Base-by-base conservation (phyloP, 495 filamentous ascomycete species). In the Penicillium steckii region DNA sequence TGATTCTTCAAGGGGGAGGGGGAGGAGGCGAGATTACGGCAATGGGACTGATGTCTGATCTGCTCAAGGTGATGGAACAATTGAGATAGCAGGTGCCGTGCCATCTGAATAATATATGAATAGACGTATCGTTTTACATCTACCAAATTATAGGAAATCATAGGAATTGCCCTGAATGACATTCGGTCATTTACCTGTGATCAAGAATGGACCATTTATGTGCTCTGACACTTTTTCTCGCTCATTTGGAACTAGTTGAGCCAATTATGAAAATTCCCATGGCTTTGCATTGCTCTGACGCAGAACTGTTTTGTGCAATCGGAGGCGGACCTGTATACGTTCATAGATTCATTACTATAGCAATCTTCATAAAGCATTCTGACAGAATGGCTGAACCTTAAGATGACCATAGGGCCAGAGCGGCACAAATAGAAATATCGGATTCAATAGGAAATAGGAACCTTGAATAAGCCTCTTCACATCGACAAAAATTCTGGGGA, bases 1-100 rank as follows among this genome's bases (percentile, higher is more conserved):
- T 96, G 50, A 90, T 96, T 61, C 81, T 97, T 35, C 89, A 95
- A 74, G 93, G 93, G 30, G 91, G 90, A 30, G 92, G 91, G 30
- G 93, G 93, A 33, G 92, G 93, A 52, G 90, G 86, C 33, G 91
- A 95, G 19, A 89, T 96, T 18, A 97, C 93, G 8, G 93, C 93
- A 12, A 95, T 94, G 89, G 92, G 93, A 22, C 90, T 96, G 23
- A 87, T 88, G 25, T 83, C 80, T 27, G 92, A 97, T 77, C 66
- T 97, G 59, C 73, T 96, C 8, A 56, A 58, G 35, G 40, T 44
- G 5, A 55, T 58, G 13, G 48, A 56, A 23, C 33, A 15, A 17
- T 15, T 37, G n/a, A n/a, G 33, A 37, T 37, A 37, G 33, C n/a
- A n/a, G n/a, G n/a, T n/a, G n/a, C n/a, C n/a, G 3, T 37, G 10